Conservation (phyloP, 108 stramenopile species). For the Skeletonema costatum region DNA sequence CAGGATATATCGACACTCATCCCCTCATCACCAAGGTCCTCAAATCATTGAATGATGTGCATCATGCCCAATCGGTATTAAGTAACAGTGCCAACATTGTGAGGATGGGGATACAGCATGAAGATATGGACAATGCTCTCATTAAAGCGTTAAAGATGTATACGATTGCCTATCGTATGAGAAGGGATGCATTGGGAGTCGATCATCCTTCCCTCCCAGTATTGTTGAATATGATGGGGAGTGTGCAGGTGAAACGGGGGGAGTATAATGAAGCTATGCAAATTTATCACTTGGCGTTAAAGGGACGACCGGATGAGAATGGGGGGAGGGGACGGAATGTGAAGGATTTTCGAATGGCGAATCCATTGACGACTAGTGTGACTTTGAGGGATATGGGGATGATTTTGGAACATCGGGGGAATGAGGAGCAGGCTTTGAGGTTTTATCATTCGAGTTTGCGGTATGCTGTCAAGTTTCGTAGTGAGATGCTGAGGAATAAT, state of each 20-base stretch:
- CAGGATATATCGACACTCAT: slow-evolving; percentile 62
- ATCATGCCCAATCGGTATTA: slow-evolving; percentile 67
- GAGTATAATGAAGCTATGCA: slow-evolving; percentile 80
- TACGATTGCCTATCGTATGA: slow-evolving; percentile 87
- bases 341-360: slow-evolving; percentile 13
- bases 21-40: slow-evolving; percentile 56
- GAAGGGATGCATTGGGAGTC: slow-evolving; percentile 66
- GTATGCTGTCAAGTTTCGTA: slow-evolving; percentile 45
- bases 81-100: slow-evolving; percentile 81
- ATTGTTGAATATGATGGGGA: slow-evolving; percentile 83
- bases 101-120: slow-evolving; percentile 80
- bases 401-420: slow-evolving; percentile 72
- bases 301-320: slow-evolving; percentile 50
- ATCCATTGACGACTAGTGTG: slow-evolving; percentile 60
- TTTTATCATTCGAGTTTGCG: slow-evolving; percentile 83
- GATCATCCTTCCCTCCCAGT: slow-evolving; percentile 77
- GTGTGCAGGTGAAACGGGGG: slow-evolving; percentile 76
- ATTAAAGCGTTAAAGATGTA: slow-evolving; percentile 81
- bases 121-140: slow-evolving; percentile 62
- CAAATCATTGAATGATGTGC: slow-evolving; percentile 62
- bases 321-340: slow-evolving; percentile 7
- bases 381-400: slow-evolving; percentile 86
- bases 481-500: neutral
- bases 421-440: slow-evolving; percentile 66
- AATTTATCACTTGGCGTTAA: slow-evolving; percentile 74